phyloP scores from a whole-genome alignment of 2,329 filamentous ascomycete genomes.

The Aspergillus sp. region DNA sequence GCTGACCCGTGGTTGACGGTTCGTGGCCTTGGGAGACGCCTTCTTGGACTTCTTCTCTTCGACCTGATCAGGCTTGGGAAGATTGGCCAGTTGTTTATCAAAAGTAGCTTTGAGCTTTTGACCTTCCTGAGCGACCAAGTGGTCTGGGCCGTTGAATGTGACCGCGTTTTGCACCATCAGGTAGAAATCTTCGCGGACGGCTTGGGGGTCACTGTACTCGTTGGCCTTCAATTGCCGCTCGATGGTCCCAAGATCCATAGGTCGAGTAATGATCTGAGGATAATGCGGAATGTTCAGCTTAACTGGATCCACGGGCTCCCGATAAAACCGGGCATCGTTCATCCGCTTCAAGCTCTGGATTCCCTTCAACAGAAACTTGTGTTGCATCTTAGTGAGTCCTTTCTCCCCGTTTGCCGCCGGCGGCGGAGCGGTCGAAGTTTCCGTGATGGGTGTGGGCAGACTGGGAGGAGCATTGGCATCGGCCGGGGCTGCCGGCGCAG shows the following conservation, averaged over 20 bases:
- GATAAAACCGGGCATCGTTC: slow-evolving; percentile 68
- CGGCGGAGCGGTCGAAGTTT: slow-evolving; percentile 8
- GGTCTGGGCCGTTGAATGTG: slow-evolving; percentile 71
- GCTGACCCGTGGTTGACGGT: slow-evolving; percentile 43
- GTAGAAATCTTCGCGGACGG: slow-evolving; percentile 65
- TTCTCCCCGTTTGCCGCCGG: slow-evolving; percentile 10
- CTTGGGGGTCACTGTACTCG: slow-evolving; percentile 60
- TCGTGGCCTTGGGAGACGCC: slow-evolving; percentile 34
- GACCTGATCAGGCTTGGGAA: slow-evolving; percentile 49
- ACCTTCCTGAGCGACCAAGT: slow-evolving; percentile 63
- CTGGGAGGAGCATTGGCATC: slow-evolving; percentile 39
- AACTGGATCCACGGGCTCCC: slow-evolving; percentile 65
- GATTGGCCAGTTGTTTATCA: slow-evolving; percentile 51
- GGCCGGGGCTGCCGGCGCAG: slow-evolving; percentile 15
- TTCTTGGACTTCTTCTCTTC: slow-evolving; percentile 56
- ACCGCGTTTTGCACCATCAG: slow-evolving; percentile 72
- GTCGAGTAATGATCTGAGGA: slow-evolving; percentile 62
- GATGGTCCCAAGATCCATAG: slow-evolving; percentile 77
- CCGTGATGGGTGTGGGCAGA: slow-evolving; percentile 31
- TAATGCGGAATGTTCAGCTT: slow-evolving; percentile 70
- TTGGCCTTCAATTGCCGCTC: slow-evolving; percentile 68
- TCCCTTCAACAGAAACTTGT: slow-evolving; percentile 35
- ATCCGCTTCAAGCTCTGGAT: slow-evolving; percentile 64
- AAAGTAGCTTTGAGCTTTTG: slow-evolving; percentile 54
- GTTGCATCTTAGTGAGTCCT: slow-evolving; percentile 35